Conservation (phyloP, 2,329 filamentous ascomycete species). For the Lasiodiplodia citricola region DNA sequence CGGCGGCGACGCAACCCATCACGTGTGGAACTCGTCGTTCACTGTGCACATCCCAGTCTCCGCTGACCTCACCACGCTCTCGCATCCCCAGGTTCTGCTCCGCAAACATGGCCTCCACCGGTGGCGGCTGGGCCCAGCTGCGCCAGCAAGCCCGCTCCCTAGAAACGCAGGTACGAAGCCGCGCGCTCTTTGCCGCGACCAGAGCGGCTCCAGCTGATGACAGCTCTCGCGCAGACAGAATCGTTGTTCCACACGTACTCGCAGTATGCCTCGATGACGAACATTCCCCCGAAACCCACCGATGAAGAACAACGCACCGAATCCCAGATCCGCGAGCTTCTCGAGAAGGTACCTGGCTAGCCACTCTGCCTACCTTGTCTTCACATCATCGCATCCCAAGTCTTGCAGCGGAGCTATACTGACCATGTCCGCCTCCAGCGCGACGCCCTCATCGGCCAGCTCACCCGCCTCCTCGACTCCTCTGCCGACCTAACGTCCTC, state of each 20-base stretch:
- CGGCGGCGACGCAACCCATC: slow-evolving; percentile 23
- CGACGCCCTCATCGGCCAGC: slow-evolving; percentile 79
- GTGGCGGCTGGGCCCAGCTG: slow-evolving; percentile 81
- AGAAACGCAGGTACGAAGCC: slow-evolving; percentile 77
- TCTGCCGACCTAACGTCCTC: slow-evolving; percentile 86
- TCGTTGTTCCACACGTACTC: slow-evolving; percentile 83
- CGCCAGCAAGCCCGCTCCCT: slow-evolving; percentile 88
- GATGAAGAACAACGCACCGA: slow-evolving; percentile 84
- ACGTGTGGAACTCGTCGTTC: slow-evolving; percentile 22
- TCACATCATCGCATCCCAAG: slow-evolving; percentile 28
- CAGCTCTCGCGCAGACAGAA: slow-evolving; percentile 70
- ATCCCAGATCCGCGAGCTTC: slow-evolving; percentile 78
- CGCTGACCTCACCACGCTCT: slow-evolving; percentile 20
- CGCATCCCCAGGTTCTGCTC: slow-evolving; percentile 12
- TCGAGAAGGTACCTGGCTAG: slow-evolving; percentile 70
- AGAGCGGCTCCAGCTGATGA: slow-evolving; percentile 10
- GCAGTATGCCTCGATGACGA: slow-evolving; percentile 81
- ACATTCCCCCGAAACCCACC: slow-evolving; percentile 80
- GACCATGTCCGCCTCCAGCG: slow-evolving; percentile 61
- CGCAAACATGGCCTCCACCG: slow-evolving; percentile 45
- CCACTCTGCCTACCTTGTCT: slow-evolving; percentile 17
- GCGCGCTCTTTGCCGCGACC: slow-evolving; percentile 3
- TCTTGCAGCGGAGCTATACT: slow-evolving; percentile 5
- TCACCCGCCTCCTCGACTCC: slow-evolving; percentile 88
- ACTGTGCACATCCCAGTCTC: slow-evolving; percentile 16